Evolutionary conservation across 2,329 filamentous ascomycete species (phyloP).

Genomic region (Cadophora gregata): DNA sequence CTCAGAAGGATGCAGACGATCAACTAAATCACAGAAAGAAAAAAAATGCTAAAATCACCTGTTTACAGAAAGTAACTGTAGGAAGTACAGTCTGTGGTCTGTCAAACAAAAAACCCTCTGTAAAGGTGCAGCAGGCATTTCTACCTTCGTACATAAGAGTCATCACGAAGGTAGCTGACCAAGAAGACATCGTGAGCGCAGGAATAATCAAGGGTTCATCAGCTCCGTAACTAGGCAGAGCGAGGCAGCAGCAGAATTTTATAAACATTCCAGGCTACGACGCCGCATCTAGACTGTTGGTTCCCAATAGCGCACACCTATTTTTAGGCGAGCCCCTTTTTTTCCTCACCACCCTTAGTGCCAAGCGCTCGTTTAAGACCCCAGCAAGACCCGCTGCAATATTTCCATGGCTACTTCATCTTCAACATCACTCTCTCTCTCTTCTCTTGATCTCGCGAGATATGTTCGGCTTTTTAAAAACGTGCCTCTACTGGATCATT

Average conservation of each 20-base stretch:
- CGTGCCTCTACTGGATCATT: constrained; percentile 10
- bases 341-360: neutral
- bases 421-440: neutral
- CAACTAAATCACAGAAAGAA: no score
- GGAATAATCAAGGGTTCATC: neutral
- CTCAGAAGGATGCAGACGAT: no score
- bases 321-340: constrained; percentile 17
- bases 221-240: neutral
- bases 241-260: neutral
- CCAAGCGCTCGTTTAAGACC: neutral
- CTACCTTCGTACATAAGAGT: no score
- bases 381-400: neutral
- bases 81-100: no score
- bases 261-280: neutral
- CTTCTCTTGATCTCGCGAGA: neutral
- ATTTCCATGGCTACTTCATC: constrained; percentile 13
- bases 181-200: neutral
- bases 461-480: constrained; percentile 7
- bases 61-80: no score
- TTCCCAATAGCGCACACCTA: constrained; percentile 17
- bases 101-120: no score
- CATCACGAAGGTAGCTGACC: constrained; percentile 15
- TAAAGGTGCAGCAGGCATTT: no score
- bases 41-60: no score
- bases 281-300: neutral